Percentiles rank a stretch among this genome's conserved stretches.
phyloP scores from a whole-genome alignment of 2,329 filamentous ascomycete species.

The Colletotrichum sp. region DNA sequence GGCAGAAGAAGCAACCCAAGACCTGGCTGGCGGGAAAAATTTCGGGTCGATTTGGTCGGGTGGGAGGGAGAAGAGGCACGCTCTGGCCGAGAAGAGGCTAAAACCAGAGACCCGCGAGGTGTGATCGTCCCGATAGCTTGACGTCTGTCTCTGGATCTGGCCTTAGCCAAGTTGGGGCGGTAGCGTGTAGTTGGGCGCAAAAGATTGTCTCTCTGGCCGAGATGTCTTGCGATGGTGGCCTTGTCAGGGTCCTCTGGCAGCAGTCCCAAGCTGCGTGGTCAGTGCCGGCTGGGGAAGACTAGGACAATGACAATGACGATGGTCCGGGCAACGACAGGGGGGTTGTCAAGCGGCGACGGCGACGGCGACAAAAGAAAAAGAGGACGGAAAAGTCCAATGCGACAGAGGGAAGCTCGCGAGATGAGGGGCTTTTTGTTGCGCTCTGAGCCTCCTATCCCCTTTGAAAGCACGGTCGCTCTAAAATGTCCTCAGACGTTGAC shows the following conservation, averaged over 20 bases:
- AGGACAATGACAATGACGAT: background rate
- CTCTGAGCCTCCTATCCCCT: conserved; percentile 14
- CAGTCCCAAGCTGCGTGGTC: background rate
- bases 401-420: background rate
- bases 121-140: conserved; percentile 6
- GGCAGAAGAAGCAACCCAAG: background rate
- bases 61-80: background rate
- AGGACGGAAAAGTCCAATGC: background rate
- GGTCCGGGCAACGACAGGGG: background rate
- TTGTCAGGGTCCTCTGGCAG: conserved; percentile 6
- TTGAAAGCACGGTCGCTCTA: conserved; percentile 7
- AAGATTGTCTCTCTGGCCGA: background rate
- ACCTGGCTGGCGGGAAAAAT: background rate
- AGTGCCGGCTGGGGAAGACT: background rate
- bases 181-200: background rate
- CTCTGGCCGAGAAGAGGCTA: conserved; percentile 1
- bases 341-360: background rate
- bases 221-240: background rate
- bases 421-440: conserved; percentile 20
- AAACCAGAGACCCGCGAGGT: background rate
- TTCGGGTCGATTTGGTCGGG: conserved; percentile 1
- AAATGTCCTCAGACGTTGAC: conserved; percentile 15
- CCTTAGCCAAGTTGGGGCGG: background rate
- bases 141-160: background rate
- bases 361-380: background rate